Evolutionary conservation across 2,329 filamentous ascomycete genomes (phyloP), one percentile per base, ranked within the genome.

Genomic region (Phialophora tarda): DNA sequence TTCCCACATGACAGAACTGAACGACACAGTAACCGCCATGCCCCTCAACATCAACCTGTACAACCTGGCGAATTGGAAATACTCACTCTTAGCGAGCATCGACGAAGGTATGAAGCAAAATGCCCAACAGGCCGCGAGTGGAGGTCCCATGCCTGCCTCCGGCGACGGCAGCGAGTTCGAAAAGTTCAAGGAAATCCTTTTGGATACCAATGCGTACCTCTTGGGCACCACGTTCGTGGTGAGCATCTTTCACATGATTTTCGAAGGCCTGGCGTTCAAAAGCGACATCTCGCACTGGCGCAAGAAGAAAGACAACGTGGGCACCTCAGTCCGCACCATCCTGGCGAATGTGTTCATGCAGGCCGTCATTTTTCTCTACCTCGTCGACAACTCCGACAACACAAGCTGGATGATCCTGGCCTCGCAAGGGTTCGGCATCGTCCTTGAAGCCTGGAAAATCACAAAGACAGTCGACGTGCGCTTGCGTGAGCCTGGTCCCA

Each of bases 321-420:
- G 95, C 70, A 96, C 97, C 54, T 97, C 93, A 0, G 91, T 99
- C 67, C 92, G 95, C 64, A 96, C 94, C 34, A 99, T 99, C 75
- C 83, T 99, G 64, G 93, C 92, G 77, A 99, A 98, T 75, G 93
- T 98, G 69, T 93, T 98, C 78, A 99, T 99, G 95, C 95, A 99
- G 79, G 79, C 85, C 6, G 85, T 98, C 75, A 97, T 99, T 79
- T 96, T 99, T 85, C 85, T 99, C 54, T 99, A 99, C 80, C 86
- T 99, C 32, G 82, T 99, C 74, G 95, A 99, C 82, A 98, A 99
- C 82, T 96, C 93, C 71, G 93, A 97, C 65, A 96, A 95, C 78
- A 99, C 95, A 0, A 96, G 91, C 71, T 99, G 94, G 94, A 98
- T 99, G 93, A 98, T 99, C 73, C 83, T 99, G 23, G 93, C 93